Evolutionary conservation across 164 flowering plant genomes (phyloP).

Genomic region (Piper betle): DNA sequence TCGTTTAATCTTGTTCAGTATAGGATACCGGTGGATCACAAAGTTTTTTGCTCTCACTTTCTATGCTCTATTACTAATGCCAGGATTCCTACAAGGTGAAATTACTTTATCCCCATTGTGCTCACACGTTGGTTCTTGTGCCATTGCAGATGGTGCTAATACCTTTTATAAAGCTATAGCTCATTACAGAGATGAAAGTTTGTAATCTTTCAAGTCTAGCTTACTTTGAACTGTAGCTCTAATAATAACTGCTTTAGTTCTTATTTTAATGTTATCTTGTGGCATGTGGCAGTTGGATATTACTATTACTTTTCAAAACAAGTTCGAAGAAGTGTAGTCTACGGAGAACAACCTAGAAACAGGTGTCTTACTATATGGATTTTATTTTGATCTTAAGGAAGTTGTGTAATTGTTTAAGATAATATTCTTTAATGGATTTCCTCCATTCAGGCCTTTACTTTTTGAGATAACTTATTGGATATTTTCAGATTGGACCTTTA

Average conservation of each 20-base stretch:
- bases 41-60: slow-evolving; percentile 63
- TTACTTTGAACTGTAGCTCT: no score
- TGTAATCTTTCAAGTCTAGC: no score
- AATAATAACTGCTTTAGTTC: background rate
- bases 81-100: slow-evolving; percentile 89
- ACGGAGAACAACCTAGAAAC: slow-evolving; percentile 88
- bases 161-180: background rate
- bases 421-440: no score
- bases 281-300: slow-evolving; percentile 57
- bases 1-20: slow-evolving; percentile 46
- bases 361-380: slow-evolving; percentile 23
- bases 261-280: background rate
- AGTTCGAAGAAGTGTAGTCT: slow-evolving; percentile 59
- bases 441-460: no score
- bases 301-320: slow-evolving; percentile 72
- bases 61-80: slow-evolving; percentile 83
- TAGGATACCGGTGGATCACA: slow-evolving; percentile 86
- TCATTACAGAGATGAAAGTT: background rate
- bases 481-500: slow-evolving; percentile 76
- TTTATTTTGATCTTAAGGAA: background rate
- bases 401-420: no score
- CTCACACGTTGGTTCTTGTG: background rate
- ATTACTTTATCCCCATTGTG: background rate
- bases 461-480: background rate
- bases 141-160: background rate